Evolutionary conservation across 129 eudicot species (phyloP).

Genomic region (Kitagawia praeruptora): DNA sequence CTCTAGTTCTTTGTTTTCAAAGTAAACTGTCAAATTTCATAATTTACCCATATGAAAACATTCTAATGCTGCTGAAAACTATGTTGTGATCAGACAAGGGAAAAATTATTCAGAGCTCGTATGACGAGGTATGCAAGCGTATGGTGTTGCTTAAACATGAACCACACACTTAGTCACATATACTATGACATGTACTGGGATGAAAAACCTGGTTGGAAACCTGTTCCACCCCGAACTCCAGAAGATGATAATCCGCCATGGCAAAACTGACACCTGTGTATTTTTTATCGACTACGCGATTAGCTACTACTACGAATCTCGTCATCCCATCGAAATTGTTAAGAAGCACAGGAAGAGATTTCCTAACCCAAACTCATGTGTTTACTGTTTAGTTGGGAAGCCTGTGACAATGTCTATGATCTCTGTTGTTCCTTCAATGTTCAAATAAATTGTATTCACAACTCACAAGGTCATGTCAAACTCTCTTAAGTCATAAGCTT

Average conservation of each 20-base stretch:
- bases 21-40: neutral
- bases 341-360: neutral
- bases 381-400: neutral
- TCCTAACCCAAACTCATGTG: neutral
- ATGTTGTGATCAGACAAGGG: conserved; percentile 39
- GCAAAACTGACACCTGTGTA: neutral
- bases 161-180: neutral
- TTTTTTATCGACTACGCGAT: neutral
- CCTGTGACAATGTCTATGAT: neutral
- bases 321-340: neutral
- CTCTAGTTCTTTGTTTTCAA: neutral
- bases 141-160: neutral
- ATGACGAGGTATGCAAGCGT: conserved; percentile 57
- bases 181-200: neutral
- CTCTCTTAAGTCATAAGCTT: too few species aligned
- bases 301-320: neutral
- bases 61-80: neutral
- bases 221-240: neutral
- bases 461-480: too few species aligned
- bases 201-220: neutral
- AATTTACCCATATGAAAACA: neutral
- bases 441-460: too few species aligned
- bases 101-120: conserved; percentile 65
- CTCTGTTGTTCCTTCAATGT: neutral
- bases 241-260: neutral